Evolutionary conservation across 768 basidiomycete species (phyloP).

Genomic region (Russula earlei): DNA sequence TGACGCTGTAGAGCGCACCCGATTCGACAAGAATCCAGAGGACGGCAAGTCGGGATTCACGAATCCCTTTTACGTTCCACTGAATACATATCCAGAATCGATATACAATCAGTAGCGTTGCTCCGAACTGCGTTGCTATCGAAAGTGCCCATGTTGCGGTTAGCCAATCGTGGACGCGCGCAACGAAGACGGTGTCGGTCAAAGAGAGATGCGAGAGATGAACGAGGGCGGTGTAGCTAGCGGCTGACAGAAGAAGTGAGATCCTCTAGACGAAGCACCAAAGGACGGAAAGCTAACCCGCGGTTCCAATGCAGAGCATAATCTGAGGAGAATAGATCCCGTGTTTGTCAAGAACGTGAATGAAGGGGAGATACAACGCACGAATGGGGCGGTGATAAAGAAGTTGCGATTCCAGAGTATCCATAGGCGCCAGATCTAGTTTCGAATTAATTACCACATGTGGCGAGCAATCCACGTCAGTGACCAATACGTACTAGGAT

Average conservation of each 20-base stretch:
- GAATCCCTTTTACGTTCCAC: neutral
- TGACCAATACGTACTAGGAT: constrained; percentile 1
- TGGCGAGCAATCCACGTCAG: neutral
- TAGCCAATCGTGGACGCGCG: constrained; percentile 3
- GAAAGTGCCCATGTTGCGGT: constrained; percentile 8
- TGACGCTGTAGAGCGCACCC: constrained; percentile 11
- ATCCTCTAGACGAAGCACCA: too few species aligned
- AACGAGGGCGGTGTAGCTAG: constrained; percentile 1
- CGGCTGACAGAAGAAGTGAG: constrained; percentile 1
- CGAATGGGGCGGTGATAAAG: constrained; percentile 3
- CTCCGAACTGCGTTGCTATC: constrained; percentile 11
- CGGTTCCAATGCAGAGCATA: neutral
- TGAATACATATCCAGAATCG: neutral
- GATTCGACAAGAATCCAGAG: constrained; percentile 16
- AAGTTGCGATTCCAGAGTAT: constrained; percentile 11
- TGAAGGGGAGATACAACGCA: neutral
- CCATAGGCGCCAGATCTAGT: constrained; percentile 16
- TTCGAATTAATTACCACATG: neutral
- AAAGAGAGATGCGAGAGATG: neutral
- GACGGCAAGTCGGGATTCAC: neutral
- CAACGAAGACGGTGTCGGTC: neutral
- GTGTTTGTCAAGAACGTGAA: neutral
- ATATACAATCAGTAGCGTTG: constrained; percentile 11
- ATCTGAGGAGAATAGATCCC: neutral
- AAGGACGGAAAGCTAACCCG: neutral